Evolutionary conservation across 1,139 yeast species (phyloP).

Genomic region (Yamadazyma conglobata): DNA sequence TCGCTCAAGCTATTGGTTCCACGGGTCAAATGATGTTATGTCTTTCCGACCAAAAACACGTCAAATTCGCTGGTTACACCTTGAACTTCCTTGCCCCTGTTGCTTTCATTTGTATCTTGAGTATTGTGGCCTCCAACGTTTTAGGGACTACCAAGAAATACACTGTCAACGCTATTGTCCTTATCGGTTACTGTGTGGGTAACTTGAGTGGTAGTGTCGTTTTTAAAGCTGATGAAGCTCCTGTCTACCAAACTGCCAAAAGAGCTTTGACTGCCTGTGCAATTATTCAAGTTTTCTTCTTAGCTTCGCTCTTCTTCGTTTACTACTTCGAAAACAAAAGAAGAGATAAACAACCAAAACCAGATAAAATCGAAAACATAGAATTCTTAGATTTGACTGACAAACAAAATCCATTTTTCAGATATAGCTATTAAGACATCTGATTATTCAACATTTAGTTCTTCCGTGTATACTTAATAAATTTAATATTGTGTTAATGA

Average conservation of each 20-base stretch:
- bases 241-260: conserved; percentile 48
- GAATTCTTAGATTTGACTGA: conserved; percentile 65
- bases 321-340: conserved; percentile 25
- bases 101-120: conserved; percentile 46
- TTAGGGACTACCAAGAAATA: conserved; percentile 72
- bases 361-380: conserved; percentile 39
- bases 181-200: conserved; percentile 65
- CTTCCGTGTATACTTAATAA: too few relatives aligned
- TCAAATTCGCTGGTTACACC: conserved; percentile 42
- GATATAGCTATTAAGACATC: conserved; percentile 38
- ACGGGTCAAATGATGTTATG: conserved; percentile 47
- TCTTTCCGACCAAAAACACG: conserved; percentile 34
- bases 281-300: conserved; percentile 20
- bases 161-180: conserved; percentile 54
- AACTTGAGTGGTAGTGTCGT: conserved; percentile 72
- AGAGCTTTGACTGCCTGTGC: conserved; percentile 33
- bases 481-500: too few relatives aligned
- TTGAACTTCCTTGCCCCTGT: conserved; percentile 28
- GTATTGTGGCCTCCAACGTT: conserved; percentile 52
- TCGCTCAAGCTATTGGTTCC: conserved; percentile 35
- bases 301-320: conserved; percentile 26
- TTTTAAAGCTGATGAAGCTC: conserved; percentile 52
- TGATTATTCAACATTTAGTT: too few relatives aligned
- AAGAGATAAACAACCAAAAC: conserved; percentile 21
- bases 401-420: conserved; percentile 58